phyloP scores from a whole-genome alignment of 139 green algal species.

The Asterochloris sp. region DNA sequence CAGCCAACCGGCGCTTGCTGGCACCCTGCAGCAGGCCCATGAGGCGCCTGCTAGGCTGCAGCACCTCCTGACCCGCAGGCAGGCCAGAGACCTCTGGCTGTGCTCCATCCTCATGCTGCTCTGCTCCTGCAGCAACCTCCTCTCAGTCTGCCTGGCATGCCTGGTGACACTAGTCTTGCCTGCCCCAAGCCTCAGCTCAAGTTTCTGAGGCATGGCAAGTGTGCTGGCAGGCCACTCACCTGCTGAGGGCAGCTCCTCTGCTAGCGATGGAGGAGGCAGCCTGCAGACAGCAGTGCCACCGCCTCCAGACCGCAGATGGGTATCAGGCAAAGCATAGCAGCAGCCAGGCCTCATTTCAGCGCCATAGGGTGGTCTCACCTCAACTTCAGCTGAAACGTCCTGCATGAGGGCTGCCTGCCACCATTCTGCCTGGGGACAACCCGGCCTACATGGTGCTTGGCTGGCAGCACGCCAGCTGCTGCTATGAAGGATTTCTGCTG shows the following conservation, averaged over 20 bases:
- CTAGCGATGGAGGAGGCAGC: no score
- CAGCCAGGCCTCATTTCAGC: no score
- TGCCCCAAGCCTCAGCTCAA: neutral
- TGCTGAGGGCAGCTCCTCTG: neutral
- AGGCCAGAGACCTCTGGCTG: neutral
- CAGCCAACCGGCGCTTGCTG: neutral
- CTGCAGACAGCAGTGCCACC: no score
- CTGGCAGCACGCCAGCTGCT: no score
- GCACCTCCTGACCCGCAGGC: neutral
- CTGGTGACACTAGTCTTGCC: neutral
- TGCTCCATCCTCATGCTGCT: neutral
- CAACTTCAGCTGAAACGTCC: no score
- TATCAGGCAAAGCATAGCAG: no score
- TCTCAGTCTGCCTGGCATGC: neutral
- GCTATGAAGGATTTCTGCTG: no score
- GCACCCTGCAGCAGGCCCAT: conserved; percentile 2
- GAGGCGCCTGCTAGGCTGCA: neutral
- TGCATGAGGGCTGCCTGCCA: no score
- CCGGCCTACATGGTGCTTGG: no score
- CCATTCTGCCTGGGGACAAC: no score
- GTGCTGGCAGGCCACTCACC: neutral
- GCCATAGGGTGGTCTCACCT: no score
- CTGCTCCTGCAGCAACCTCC: neutral
- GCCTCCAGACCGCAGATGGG: no score
- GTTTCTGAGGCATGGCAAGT: neutral